Base-by-base conservation (phyloP, 2,329 filamentous ascomycete genomes). In the Botryotinia globosa region DNA sequence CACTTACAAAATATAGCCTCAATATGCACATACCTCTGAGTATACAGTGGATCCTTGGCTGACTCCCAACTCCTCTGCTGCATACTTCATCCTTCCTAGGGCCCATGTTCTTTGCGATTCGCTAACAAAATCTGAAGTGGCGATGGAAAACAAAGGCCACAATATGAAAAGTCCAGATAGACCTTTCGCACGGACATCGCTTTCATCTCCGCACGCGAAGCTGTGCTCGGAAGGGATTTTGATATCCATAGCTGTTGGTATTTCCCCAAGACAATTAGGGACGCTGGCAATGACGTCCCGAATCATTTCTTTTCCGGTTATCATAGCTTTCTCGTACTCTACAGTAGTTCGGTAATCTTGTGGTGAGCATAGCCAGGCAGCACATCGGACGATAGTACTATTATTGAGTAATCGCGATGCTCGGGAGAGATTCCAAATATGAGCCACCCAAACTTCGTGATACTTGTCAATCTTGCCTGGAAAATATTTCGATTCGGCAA, bases 391-490 rank as follows among this genome's bases (percentile, higher is more conserved):
- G 63, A 87, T 85, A 34, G 88, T 81, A 86, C 85, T 25, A 85
- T 45, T 84, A 32, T 90, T 82, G 65, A 87, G 84, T 34, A 90
- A 81, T 6, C 88, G 83, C 7, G 85, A 84, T 12, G 85, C 84
- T 32, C 88, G 83, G 73, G 84, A 82, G 80, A 87, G 82, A 78
- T 89, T 90, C 83, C 85, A 87, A 22, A 88, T 83, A 75, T 84
- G 86, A n/a, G 85, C 85, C 65, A 88, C 86, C 84, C 85, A 89
- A 64, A 89, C 82, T 77, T 90, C 87, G 54, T 82, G 81, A 77
- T 90, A 90, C 2, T 86, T 82, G 77, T 90, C 88, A 39, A 90
- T 85, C 22, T 86, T 84, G 1, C 88, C 88, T 1, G 88, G 88
- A 76, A 86, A 72, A 25, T 32, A 69, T 54, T 51, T 66, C 12